These are phyloP conservation scores for Periconia sp. DNA, from an alignment of 2,329 filamentous ascomycete genomes.

Conservation along the genomic window DNA sequence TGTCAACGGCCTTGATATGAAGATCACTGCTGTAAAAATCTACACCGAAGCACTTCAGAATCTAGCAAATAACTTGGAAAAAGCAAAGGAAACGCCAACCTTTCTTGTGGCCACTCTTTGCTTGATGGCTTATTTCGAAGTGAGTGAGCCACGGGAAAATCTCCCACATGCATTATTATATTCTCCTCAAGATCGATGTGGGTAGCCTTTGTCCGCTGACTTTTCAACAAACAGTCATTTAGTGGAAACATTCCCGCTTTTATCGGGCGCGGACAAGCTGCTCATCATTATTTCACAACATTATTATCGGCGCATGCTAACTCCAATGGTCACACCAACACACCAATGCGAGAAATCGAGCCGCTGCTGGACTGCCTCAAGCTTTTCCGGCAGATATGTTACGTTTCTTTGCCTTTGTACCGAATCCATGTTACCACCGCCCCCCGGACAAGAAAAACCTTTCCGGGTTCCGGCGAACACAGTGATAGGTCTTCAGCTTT, in stretches of 20 bases:
- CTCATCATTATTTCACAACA: neutral
- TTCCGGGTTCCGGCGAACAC: neutral
- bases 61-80: neutral
- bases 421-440: neutral
- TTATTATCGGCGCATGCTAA: neutral
- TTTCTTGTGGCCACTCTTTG: neutral
- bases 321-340: neutral
- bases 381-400: neutral
- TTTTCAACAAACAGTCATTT: neutral
- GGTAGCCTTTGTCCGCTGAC: too few species aligned
- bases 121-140: neutral
- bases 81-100: neutral
- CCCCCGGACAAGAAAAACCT: neutral
- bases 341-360: neutral
- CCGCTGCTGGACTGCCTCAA: neutral
- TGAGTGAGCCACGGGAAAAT: neutral
- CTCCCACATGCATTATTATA: neutral
- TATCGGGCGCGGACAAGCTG: neutral
- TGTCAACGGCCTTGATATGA: neutral
- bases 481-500: neutral
- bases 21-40: neutral
- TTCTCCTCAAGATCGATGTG: neutral
- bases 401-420: neutral
- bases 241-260: neutral
- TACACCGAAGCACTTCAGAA: neutral